A percentile compares a stretch with the other conserved stretches of the same genome.
These are phyloP conservation scores for Coemansia sp. DNA, from an alignment of 192 early-diverging fungal species.

Conservation along the genomic window DNA sequence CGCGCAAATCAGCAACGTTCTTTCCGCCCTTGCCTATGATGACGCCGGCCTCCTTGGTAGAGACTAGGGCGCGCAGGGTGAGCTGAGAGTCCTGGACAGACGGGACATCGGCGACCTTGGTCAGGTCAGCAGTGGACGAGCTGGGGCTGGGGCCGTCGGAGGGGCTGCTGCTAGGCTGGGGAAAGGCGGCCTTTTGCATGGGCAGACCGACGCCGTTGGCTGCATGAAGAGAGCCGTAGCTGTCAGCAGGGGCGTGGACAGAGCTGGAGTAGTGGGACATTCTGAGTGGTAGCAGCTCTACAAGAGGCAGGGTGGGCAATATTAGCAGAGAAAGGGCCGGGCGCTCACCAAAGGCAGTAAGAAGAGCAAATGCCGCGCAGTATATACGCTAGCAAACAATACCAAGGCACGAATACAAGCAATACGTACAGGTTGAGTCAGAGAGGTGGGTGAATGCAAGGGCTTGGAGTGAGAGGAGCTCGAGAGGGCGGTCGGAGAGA, in stretches of 20 bases:
- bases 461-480: background rate
- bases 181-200: conserved; percentile 32
- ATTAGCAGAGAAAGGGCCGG: background rate
- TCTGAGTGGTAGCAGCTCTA: conserved; percentile 2
- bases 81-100: conserved; percentile 58
- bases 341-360: background rate
- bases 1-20: conserved; percentile 87
- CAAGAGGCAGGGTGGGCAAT: background rate
- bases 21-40: conserved; percentile 86
- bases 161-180: conserved; percentile 24
- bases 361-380: background rate
- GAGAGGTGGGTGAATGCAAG: conserved; percentile 9
- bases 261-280: conserved; percentile 36
- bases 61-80: conserved; percentile 84
- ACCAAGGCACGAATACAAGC: background rate
- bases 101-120: conserved; percentile 25
- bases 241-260: conserved; percentile 14
- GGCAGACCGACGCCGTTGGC: conserved; percentile 12
- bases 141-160: conserved; percentile 26
- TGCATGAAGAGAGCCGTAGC: conserved; percentile 3
- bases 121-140: conserved; percentile 22
- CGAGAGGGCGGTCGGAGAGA: conserved; percentile 2
- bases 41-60: conserved; percentile 92
- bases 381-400: conserved; percentile 7
- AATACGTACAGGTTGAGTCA: conserved; percentile 6